Base-by-base conservation (phyloP, 495 filamentous ascomycete genomes). In the Tuber indicum region DNA sequence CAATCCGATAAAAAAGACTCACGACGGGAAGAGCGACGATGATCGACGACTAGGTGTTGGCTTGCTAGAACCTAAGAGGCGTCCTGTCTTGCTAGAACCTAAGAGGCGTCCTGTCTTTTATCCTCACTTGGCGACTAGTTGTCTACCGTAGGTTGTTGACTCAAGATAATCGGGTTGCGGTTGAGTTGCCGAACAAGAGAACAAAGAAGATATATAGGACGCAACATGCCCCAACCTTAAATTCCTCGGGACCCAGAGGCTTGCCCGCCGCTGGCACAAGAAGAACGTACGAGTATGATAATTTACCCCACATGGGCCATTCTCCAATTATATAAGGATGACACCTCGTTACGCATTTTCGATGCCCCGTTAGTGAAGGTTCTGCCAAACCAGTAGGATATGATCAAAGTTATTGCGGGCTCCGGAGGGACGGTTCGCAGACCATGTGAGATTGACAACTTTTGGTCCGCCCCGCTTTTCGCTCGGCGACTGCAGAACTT, bases 391-490 rank as follows among this genome's bases (percentile, higher is more conserved):
- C 71, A 79, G 75, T 66, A 70, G 70, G 72, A 36, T 70, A 45
- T 73, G 76, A 58, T 66, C 49, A 71, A 73, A 70, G 23, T 26
- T 58, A 14, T 58, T 58, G n/a, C 52, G n/a, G 17, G 62, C 75
- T 76, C 78, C 74, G 71, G 62, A 73, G 52, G 75, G 73, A 62
- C 49, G 78, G 78, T 80, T 79, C 78, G 62, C 66, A 76, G 23
- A 76, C 45, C 72, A 80, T 79, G 78, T 74, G 71, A 75, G 73
- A 41, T 47, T 72, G 74, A 71, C 74, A 79, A 77, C 75, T 73
- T 79, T 79, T 72, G 78, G 77, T 66, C 74, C 77, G 75, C 78
- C 78, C 78, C 78, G 78, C 78, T 80, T 79, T 79, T 80, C 76
- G 76, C 78, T 78, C 78, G 78, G 76, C 73, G 75, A 46, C 71